Percentiles rank a stretch among this genome's conserved stretches.
These are phyloP conservation scores for Citrullus mucosospermus DNA, from an alignment of 306 rosid species.

Conservation along the genomic window DNA sequence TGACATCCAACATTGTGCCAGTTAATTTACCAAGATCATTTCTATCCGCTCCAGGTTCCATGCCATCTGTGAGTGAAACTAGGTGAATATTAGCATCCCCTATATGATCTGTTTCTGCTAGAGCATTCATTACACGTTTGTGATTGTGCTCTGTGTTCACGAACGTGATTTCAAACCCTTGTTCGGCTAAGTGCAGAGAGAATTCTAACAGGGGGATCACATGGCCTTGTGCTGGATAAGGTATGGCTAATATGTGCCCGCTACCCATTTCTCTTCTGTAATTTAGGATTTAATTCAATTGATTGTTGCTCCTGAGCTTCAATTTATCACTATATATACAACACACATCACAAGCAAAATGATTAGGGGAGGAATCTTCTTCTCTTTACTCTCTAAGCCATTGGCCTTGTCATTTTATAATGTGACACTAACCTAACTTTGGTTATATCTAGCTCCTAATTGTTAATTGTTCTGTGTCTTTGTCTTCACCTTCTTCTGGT, in stretches of 20 bases:
- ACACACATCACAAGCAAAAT: not conserved
- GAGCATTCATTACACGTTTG: slow-evolving; percentile 19
- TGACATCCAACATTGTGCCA: slow-evolving; percentile 8
- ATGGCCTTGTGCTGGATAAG: slow-evolving; percentile 71
- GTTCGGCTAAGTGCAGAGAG: slow-evolving; percentile 26
- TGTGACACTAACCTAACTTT: not conserved
- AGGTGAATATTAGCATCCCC: slow-evolving; percentile 13
- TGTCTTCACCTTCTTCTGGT: not conserved
- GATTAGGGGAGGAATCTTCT: not conserved
- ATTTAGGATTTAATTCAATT: not conserved
- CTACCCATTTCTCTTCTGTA: slow-evolving; percentile 9
- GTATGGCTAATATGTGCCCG: slow-evolving; percentile 26
- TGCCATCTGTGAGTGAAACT: slow-evolving; percentile 37
- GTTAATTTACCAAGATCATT: slow-evolving; percentile 19
- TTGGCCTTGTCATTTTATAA: not conserved
- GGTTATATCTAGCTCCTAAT: not conserved
- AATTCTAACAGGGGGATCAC: slow-evolving; percentile 53
- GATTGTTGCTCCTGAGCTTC: not conserved
- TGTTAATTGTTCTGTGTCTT: not conserved
- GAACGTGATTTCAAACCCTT: slow-evolving; percentile 46
- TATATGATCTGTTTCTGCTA: slow-evolving; percentile 1
- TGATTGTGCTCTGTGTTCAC: slow-evolving; percentile 29
- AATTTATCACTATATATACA: not conserved
- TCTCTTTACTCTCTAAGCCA: not conserved
- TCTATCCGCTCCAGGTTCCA: slow-evolving; percentile 24